Evolutionary conservation across 2,329 filamentous ascomycete genomes (phyloP), one percentile per base, ranked within the genome.

Genomic region (Colletotrichum chlorophyti): DNA sequence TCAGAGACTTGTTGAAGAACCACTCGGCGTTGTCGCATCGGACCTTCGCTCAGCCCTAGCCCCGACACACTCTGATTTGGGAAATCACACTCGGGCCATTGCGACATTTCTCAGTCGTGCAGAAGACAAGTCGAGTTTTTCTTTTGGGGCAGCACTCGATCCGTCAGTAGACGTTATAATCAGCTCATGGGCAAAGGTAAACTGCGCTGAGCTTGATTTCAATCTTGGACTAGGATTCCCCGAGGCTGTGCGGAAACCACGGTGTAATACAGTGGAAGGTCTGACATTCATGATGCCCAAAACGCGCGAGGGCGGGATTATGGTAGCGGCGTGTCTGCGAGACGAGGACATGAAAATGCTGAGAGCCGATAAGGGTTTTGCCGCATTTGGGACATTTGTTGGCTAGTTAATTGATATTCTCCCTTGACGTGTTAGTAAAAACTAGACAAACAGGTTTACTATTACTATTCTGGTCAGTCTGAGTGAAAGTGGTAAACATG

Each of bases 121-220:
- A 4, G 52, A 66, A 0, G 76, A 79, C 51, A 78, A 76, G 55
- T 66, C 59, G 0, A 58, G 42, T 0, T 60, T 75, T 12, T 69
- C 69, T 1, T 60, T 78, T 6, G 72, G 69, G 4, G 72, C 72
- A 0, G 66, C 63, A 6, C 51, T 79, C 2, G 71, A 80, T 29
- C 61, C 70, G 0, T 66, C 73, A 0, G 65, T 65, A 0, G 80
- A 83, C 38, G 67, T 85, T 4, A 78, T 79, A 73, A 58, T 85
- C 7, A 84, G 79, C 57, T 85, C 81, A 1, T 86, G 82, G 83
- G 74, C 76, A 0, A 79, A 80, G 47, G 65, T 80, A 3, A 67
- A 74, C 6, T 73, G 69, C 17, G 80, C 78, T 61, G 67, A 73
- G 0, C 67, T 79, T 5, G 78, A 83, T 43, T 85, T 86, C 58